Evolutionary conservation across 345 rosid species (phyloP), one percentile per base, ranked within the genome.

Genomic region (Gossypium turneri): DNA sequence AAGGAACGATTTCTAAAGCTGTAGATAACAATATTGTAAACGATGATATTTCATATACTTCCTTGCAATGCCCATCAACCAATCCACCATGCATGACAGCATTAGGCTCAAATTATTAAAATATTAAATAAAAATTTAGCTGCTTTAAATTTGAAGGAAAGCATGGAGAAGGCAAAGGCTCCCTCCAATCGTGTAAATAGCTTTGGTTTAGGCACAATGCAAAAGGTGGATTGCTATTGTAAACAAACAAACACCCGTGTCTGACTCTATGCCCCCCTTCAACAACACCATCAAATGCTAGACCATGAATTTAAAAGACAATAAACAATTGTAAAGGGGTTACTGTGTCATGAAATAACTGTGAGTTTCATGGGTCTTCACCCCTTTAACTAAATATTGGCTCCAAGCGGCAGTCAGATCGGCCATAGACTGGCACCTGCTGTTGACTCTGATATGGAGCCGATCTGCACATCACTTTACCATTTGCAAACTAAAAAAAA

Each of bases 351-450:
- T 65, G 78, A 79, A 82, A 77, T 74, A 71, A 76, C 34, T 0
- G 51, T 70, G 76, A 74, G 72, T 76, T 77, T 74, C 82, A 66
- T 59, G 82, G 81, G 76, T 79, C 78, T 70, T 79, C 80, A n/a
- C 38, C 78, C 38, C 56, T 75, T 53, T 24, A 15, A 11, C 76
- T 41, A 16, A 50, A 56, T 82, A 34, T 82, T 5, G 85, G 85
- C 85, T 82, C 85, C 80, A 76, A 69, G 84, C 85, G 84, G 88
- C 85, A 80, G 86, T 29, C 82, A 11, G 78, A 44, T 72, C 60
- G 7, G 75, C 85, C 84, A 82, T 76, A 15, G 51, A 50, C 11
- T 22, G 77, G 79, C 81, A 50, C 79, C 82, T 72, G 76, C 88
- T 85, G 88, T 60, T 74, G 85, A 82, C 88, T 85, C 88, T 4